phyloP scores from a whole-genome alignment of 2,329 filamentous ascomycete species.

The Paraconiothyrium brasiliense region DNA sequence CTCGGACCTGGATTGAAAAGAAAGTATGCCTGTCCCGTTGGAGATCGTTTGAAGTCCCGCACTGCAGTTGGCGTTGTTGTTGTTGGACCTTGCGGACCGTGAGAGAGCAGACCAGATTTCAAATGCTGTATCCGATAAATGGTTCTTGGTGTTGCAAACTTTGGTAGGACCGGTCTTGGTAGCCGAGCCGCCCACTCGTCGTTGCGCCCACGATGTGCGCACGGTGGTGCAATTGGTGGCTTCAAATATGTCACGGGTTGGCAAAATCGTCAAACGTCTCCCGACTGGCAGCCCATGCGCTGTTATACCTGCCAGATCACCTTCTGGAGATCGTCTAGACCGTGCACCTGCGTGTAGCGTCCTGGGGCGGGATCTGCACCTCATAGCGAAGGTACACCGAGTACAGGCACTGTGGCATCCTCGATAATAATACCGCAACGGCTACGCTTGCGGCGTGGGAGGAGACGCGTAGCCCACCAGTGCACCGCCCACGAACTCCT shows the following conservation, averaged over 20 bases:
- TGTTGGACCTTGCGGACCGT: no score
- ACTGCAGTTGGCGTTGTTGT: no score
- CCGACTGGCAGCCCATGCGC: slow-evolving; percentile 5
- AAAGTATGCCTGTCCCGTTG: not conserved
- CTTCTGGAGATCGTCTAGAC: not conserved
- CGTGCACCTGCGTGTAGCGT: not conserved
- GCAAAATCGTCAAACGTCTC: not conserved
- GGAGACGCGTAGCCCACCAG: not conserved
- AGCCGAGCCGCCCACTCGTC: not conserved
- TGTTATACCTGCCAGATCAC: not conserved
- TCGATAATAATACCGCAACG: not conserved
- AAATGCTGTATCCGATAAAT: no score
- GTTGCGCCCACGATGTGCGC: slow-evolving; percentile 7
- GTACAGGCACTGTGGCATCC: no score
- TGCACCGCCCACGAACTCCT: not conserved
- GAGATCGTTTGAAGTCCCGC: not conserved
- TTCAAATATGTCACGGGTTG: not conserved
- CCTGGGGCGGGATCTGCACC: not conserved
- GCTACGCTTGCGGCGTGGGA: not conserved
- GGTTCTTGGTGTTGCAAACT: not conserved
- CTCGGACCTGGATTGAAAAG: not conserved
- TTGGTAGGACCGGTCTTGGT: not conserved
- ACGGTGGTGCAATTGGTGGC: slow-evolving; percentile 14
- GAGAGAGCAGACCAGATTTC: no score
- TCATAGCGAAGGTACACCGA: no score